Conservation (phyloP, 2,329 filamentous ascomycete species). For the Fusarium sp. region DNA sequence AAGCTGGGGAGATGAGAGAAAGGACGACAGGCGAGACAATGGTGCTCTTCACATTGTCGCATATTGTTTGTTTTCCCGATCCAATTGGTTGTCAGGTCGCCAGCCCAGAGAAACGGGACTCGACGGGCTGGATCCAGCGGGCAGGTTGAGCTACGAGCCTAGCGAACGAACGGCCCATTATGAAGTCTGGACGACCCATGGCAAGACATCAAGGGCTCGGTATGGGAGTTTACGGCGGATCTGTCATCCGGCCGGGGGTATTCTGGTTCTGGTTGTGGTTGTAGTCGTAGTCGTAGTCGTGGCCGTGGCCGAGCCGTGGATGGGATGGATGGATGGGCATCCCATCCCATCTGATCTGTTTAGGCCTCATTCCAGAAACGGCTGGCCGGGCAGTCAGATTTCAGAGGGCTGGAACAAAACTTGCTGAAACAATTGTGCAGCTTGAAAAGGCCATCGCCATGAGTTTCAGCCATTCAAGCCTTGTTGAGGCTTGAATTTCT, state of each 20-base stretch:
- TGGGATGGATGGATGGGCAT: conserved; percentile 11
- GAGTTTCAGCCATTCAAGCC: conserved; percentile 6
- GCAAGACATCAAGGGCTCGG: conserved; percentile 40
- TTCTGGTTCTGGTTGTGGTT: not conserved
- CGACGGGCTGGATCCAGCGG: conserved; percentile 44
- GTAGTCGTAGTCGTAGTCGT: not conserved
- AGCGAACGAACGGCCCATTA: conserved; percentile 40
- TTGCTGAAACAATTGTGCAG: conserved; percentile 14
- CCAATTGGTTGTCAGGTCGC: conserved; percentile 36
- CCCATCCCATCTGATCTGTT: conserved; percentile 27
- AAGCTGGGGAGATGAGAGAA: not conserved
- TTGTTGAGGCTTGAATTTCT: not conserved
- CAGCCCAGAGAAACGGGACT: conserved; percentile 39
- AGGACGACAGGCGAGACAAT: conserved; percentile 1
- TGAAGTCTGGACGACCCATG: conserved; percentile 34
- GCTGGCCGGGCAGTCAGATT: conserved; percentile 19
- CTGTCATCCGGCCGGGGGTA: conserved; percentile 39
- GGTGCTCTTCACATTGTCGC: conserved; percentile 8
- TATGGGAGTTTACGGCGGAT: conserved; percentile 42
- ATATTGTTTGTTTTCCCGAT: conserved; percentile 13
- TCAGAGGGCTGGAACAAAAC: conserved; percentile 8
- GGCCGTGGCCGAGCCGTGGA: conserved; percentile 25
- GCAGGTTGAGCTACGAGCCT: conserved; percentile 43
- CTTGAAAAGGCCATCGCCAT: conserved; percentile 2
- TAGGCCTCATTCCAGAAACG: conserved; percentile 26